Percentiles rank a stretch among this genome's conserved stretches.
These are phyloP conservation scores for Citrullus mucosospermus DNA, from an alignment of 306 rosid genomes.

Conservation along the genomic window DNA sequence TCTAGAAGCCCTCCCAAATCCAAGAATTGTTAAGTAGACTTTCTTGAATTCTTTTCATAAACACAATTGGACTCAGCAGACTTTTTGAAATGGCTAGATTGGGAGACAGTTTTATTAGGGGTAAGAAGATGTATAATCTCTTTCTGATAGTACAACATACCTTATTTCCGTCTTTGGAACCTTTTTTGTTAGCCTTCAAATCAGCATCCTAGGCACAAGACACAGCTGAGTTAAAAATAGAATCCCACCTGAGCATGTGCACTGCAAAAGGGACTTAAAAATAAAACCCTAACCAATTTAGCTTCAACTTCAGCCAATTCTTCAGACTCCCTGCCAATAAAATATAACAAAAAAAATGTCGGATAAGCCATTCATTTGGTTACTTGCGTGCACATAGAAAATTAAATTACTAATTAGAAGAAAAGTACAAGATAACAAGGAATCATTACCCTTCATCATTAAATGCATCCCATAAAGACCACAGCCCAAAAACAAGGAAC, in stretches of 20 bases:
- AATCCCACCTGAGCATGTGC: neutral
- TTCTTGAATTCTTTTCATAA: neutral
- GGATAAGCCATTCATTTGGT: neutral
- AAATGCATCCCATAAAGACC: constrained; percentile 90
- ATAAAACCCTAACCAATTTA: constrained; percentile 43
- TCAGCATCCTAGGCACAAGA: constrained; percentile 38
- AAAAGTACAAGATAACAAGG: neutral
- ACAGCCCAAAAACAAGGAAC: constrained; percentile 76
- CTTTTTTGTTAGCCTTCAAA: constrained; percentile 37
- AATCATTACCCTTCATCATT: constrained; percentile 46
- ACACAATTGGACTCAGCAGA: neutral
- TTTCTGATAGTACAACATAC: constrained; percentile 19
- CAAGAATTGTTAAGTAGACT: neutral
- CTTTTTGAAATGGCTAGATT: neutral
- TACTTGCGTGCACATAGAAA: constrained; percentile 1
- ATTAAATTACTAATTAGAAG: neutral
- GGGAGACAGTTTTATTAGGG: neutral
- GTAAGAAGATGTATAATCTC: neutral
- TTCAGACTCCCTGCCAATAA: constrained; percentile 54
- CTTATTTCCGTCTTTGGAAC: constrained; percentile 43
- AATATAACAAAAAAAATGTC: constrained; percentile 8
- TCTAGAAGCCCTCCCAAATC: neutral
- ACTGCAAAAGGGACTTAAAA: neutral
- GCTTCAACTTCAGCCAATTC: constrained; percentile 97
- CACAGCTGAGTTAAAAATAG: constrained; percentile 1